Conservation (phyloP, 1,284 basidiomycete species). For the Cystobasidiaceae sp. region DNA sequence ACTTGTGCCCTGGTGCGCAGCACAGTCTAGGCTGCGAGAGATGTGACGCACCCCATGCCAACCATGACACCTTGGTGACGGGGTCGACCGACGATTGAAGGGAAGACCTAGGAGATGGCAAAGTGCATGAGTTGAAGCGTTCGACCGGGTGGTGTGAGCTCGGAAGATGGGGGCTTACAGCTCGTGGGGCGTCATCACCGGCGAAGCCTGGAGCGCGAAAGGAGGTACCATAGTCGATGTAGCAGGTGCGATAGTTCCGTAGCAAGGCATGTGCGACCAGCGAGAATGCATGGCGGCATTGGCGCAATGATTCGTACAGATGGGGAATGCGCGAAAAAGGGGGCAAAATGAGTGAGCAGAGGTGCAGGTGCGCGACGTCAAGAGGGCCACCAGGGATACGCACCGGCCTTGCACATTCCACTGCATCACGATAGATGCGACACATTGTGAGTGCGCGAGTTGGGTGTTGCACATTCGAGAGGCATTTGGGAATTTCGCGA, state of each 20-base stretch:
- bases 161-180: slow-evolving; percentile 55
- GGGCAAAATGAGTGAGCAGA: neutral
- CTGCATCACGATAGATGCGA: slow-evolving; percentile 40
- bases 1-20: too few species aligned
- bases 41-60: slow-evolving; percentile 52
- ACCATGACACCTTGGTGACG: slow-evolving; percentile 90
- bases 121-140: neutral
- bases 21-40: too few species aligned
- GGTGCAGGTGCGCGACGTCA: too few species aligned
- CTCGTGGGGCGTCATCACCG: slow-evolving; percentile 71
- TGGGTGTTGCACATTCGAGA: too few species aligned
- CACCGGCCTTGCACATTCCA: slow-evolving; percentile 88
- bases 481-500: too few species aligned
- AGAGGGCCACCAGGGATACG: too few species aligned
- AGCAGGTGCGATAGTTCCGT: too few species aligned
- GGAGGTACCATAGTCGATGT: neutral
- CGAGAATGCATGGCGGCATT: neutral
- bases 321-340: too few species aligned
- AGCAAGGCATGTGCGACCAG: too few species aligned
- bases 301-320: too few species aligned
- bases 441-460: neutral
- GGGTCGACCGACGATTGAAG: slow-evolving; percentile 84
- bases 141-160: neutral
- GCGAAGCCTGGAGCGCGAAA: slow-evolving; percentile 52
- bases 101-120: slow-evolving; percentile 48